These are phyloP conservation scores for Penicillium sp. DNA, from an alignment of 2,329 filamentous ascomycete genomes.

Conservation along the genomic window DNA sequence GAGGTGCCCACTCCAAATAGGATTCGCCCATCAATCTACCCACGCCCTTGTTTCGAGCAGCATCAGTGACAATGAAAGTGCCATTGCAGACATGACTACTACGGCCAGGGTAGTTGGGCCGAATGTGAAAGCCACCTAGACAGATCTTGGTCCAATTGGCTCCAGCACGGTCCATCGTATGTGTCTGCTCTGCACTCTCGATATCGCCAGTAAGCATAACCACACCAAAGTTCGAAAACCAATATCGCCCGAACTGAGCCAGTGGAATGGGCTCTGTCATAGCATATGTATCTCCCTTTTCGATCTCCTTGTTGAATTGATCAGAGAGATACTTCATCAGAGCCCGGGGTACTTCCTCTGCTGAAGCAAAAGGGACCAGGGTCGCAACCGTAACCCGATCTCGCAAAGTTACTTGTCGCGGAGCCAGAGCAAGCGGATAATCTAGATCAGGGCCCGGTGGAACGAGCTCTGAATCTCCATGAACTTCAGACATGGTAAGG, in stretches of 20 bases:
- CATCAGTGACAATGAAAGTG: slow-evolving; percentile 72
- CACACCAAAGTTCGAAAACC: slow-evolving; percentile 87
- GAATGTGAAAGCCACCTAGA: slow-evolving; percentile 89
- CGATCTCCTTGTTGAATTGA: slow-evolving; percentile 85
- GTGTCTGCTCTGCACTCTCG: slow-evolving; percentile 58
- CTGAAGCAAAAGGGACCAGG: slow-evolving; percentile 77
- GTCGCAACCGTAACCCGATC: slow-evolving; percentile 83
- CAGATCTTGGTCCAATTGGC: slow-evolving; percentile 78
- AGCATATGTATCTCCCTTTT: slow-evolving; percentile 87
- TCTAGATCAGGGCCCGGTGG: slow-evolving; percentile 40
- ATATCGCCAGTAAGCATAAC: slow-evolving; percentile 83
- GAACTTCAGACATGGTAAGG: slow-evolving; percentile 39
- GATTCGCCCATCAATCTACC: slow-evolving; percentile 74
- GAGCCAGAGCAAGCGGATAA: slow-evolving; percentile 67
- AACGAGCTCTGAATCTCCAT: slow-evolving; percentile 35
- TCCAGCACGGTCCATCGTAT: slow-evolving; percentile 52
- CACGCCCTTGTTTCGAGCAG: slow-evolving; percentile 70
- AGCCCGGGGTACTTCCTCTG: slow-evolving; percentile 70
- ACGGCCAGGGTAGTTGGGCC: slow-evolving; percentile 87
- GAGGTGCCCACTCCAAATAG: slow-evolving; percentile 75
- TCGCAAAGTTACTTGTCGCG: slow-evolving; percentile 76
- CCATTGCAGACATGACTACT: slow-evolving; percentile 85
- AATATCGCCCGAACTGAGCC: slow-evolving; percentile 77
- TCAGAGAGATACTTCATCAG: slow-evolving; percentile 76
- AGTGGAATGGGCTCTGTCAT: slow-evolving; percentile 75